Conservation (phyloP, 2,329 filamentous ascomycete genomes). For the Seiridium cupressi region DNA sequence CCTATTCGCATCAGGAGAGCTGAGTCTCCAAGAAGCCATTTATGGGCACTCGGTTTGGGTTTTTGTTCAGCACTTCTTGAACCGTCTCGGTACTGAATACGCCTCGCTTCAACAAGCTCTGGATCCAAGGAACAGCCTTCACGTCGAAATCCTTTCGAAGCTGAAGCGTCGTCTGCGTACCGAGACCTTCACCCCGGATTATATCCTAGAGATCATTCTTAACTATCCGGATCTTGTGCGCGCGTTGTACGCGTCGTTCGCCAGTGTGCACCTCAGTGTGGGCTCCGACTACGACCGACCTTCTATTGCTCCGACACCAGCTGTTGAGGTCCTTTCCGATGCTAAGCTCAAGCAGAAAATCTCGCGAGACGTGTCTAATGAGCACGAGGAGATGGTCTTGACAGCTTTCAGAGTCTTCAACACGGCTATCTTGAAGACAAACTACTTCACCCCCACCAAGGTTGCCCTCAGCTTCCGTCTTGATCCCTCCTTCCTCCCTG, state of each 20-base stretch:
- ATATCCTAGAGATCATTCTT: conserved; percentile 96
- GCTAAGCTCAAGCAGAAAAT: conserved; percentile 73
- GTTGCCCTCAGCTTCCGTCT: conserved; percentile 96
- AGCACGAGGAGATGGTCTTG: conserved; percentile 99
- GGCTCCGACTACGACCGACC: conserved; percentile 50
- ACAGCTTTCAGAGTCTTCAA: conserved; percentile 96
- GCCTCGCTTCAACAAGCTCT: conserved; percentile 79
- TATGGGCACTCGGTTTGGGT: conserved; percentile 98
- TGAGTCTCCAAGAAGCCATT: conserved; percentile 94
- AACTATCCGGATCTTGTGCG: conserved; percentile 86
- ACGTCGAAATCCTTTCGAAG: conserved; percentile 86
- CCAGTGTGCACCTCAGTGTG: conserved; percentile 71
- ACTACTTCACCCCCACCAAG: conserved; percentile 96
- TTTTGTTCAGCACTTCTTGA: conserved; percentile 96
- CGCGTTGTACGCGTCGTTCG: conserved; percentile 87
- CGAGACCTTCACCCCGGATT: conserved; percentile 97
- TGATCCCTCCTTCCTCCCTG: conserved; percentile 83
- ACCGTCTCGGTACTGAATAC: conserved; percentile 90
- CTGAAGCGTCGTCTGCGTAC: conserved; percentile 93
- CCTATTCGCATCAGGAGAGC: conserved; percentile 79
- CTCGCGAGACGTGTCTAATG: conserved; percentile 77
- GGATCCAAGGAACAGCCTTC: conserved; percentile 76
- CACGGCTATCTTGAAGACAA: conserved; percentile 89
- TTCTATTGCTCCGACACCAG: conserved; percentile 53
- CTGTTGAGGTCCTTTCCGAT: conserved; percentile 71